Evolutionary conservation across 495 filamentous ascomycete genomes (phyloP), one percentile per base, ranked within the genome.

Genomic region (Aspergillus ostianus): DNA sequence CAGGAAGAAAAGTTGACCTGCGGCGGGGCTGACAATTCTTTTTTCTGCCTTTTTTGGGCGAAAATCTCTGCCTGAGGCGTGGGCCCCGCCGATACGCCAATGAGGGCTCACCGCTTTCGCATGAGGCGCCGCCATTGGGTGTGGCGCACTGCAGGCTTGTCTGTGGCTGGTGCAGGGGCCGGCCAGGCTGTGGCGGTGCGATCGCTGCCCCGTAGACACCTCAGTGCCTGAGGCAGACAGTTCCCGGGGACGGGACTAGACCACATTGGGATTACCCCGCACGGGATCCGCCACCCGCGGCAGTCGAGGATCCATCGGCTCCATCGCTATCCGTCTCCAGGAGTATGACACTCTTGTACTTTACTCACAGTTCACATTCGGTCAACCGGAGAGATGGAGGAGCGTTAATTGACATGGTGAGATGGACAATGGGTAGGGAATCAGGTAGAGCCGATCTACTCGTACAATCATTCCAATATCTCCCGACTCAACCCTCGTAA

Each of bases 201-300:
- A 15, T n/a, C 44, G 6, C 26, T 15, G 36, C 53, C 21, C 30
- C 26, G 57, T 56, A 5, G 6, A 49, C 19, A 13, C 12, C 30
- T 41, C 8, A 10, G 17, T 54, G 52, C 52, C 52, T 54, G 8
- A 54, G 52, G 41, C 54, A 56, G 17, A 0, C 0, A 13, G 1
- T 50, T 53, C 58, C 52, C 56, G 59, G 46, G 47, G 49, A 29
- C 47, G 21, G 20, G 41, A 19, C 57, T 58, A 62, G 27, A 49
- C 64, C 48, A 21, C 29, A 58, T 66, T 53, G 45, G 50, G 64
- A 23, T 49, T 58, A 63, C 64, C 64, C 64, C 64, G 64, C 64
- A 66, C 64, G 54, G n/a, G 13, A 50, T 58, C 55, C 53, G 54
- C 54, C 32, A 45, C 23, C 36, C 47, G 23, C 36, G 26, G 21